Evolutionary conservation across 1,284 basidiomycete genomes (phyloP), one percentile per base, ranked within the genome.

Genomic region (Cutaneotrichosporon cutaneum): DNA sequence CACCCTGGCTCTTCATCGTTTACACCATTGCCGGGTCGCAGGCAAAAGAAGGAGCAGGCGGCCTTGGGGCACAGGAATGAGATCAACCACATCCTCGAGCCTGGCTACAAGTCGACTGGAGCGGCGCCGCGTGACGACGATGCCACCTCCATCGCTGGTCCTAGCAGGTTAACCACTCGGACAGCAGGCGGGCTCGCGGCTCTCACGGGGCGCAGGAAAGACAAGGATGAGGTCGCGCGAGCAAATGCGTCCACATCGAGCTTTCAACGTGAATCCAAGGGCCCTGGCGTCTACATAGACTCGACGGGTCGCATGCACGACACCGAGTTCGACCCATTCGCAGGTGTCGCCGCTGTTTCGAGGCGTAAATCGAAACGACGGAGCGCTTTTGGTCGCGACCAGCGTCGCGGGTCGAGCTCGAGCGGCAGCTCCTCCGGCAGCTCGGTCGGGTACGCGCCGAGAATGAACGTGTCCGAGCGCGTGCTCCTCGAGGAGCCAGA

Each of bases 301-400:
- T 64, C 73, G 35, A 70, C 69, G 33, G 77, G 77, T 0, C 70
- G 72, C 59, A 59, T 78, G 7, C 78, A 80, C 62, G 78, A 80
- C 68, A 77, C 74, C 44, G 78, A 80, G 57, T 80, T 71, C 63
- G 78, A 80, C 60, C 78, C 78, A 2, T 80, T 80, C 59, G 74
- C 70, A 9, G 73, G 72, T 33, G 74, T 80, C 1, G 66, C 76
- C 1, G 71, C 72, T 30, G 68, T 78, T 59, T 71, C 73, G 11
- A 55, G 76, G 39, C 68, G 70, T 4, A 76, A 77, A 53, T 76
- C 71, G 21, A 68, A 70, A 22, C 65, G 72, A 35, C 60, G 72
- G 18, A 71, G 71, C 18, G 78, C 77, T 3, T 78, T 79, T 59
- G 78, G 78, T 4, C 66, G 68, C 33, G 21, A 54, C 24, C 70